Conservation (phyloP, 129 eudicot genomes). For the Flaveria trinervia region DNA sequence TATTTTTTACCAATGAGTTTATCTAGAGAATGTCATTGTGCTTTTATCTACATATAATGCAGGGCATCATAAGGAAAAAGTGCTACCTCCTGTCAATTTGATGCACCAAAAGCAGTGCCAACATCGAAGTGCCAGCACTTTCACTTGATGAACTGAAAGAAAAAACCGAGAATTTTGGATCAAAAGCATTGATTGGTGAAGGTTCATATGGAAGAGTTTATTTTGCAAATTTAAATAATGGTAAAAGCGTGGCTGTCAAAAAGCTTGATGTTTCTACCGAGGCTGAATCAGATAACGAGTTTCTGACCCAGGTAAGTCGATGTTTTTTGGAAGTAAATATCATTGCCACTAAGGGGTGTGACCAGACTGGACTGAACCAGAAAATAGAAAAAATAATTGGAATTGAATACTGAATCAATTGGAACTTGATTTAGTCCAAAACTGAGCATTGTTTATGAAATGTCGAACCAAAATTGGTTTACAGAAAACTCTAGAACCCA, state of each 20-base stretch:
- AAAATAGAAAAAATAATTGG: background rate
- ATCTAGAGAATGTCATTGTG: slow-evolving; percentile 1
- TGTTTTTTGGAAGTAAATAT: background rate
- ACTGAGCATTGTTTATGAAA: background rate
- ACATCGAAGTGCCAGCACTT: slow-evolving; percentile 74
- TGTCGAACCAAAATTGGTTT: background rate
- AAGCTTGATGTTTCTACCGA: slow-evolving; percentile 91
- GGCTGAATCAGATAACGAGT: slow-evolving; percentile 78
- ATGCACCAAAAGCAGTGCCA: slow-evolving; percentile 62
- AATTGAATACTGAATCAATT: background rate
- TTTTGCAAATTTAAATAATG: slow-evolving; percentile 63
- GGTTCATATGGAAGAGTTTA: slow-evolving; percentile 96
- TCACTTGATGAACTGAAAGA: slow-evolving; percentile 85
- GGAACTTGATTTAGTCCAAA: background rate
- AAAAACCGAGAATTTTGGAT: slow-evolving; percentile 91
- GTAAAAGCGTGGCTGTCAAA: slow-evolving; percentile 81
- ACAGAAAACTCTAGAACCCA: background rate
- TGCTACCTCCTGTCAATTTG: slow-evolving; percentile 62
- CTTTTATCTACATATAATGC: slow-evolving; percentile 16
- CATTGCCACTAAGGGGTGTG: background rate
- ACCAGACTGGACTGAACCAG: background rate
- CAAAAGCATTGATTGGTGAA: slow-evolving; percentile 89
- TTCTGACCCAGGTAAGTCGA: slow-evolving; percentile 68
- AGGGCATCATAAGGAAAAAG: slow-evolving; percentile 62
- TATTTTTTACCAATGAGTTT: background rate